Percentiles rank a stretch among this genome's conserved stretches.
These are phyloP conservation scores for Golubevia pallescens DNA, from an alignment of 1,284 basidiomycete species.

Conservation along the genomic window DNA sequence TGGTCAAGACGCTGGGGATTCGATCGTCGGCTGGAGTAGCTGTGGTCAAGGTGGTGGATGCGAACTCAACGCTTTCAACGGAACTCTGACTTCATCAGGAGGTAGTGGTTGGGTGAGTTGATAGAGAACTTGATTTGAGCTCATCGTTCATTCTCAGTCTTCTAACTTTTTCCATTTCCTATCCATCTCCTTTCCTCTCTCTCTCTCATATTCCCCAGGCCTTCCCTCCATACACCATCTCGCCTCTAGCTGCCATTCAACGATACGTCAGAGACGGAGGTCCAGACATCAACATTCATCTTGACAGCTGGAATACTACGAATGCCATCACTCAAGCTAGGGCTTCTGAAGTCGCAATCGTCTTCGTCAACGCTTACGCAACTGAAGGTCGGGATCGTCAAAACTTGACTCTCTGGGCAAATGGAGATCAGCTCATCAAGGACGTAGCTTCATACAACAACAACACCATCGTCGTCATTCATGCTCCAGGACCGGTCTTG, in stretches of 20 bases:
- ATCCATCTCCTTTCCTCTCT: too few relatives aligned
- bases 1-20: constrained; percentile 26
- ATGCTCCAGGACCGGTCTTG: constrained; percentile 66
- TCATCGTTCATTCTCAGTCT: constrained; percentile 23
- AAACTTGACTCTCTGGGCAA: constrained; percentile 60
- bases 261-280: constrained; percentile 14
- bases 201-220: too few relatives aligned
- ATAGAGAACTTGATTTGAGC: too few relatives aligned
- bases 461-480: constrained; percentile 82
- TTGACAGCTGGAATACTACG: constrained; percentile 24
- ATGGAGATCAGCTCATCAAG: constrained; percentile 62
- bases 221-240: constrained; percentile 25
- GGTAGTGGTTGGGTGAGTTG: constrained; percentile 16
- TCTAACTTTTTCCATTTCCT: too few relatives aligned
- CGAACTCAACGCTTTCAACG: constrained; percentile 26
- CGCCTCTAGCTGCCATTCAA: constrained; percentile 25
- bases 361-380: constrained; percentile 72
- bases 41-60: constrained; percentile 15
- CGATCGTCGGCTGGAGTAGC: constrained; percentile 16
- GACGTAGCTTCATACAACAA: constrained; percentile 64
- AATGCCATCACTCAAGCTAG: constrained; percentile 37
- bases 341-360: constrained; percentile 68
- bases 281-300: constrained; percentile 21
- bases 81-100: constrained; percentile 21
- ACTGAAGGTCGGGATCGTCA: constrained; percentile 66